Percentiles rank a stretch among this genome's conserved stretches.
Evolutionary conservation across 2,329 filamentous ascomycete genomes (phyloP).

Genomic region (Botrytis deweyae): DNA sequence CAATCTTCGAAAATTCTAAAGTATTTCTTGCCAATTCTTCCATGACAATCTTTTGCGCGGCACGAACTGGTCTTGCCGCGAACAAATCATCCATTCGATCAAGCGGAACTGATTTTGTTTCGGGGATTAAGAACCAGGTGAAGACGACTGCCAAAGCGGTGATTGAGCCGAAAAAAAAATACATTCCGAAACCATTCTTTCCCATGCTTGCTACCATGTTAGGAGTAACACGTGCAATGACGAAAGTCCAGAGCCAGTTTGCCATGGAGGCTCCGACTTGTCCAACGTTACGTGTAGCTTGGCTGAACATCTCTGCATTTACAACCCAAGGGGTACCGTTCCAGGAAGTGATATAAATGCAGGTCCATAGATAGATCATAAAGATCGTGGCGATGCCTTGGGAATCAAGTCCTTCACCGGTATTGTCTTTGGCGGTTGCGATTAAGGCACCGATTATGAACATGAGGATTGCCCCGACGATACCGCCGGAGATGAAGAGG

Average conservation of each 20-base stretch:
- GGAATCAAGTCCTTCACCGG: not conserved
- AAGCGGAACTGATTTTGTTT: constrained; percentile 64
- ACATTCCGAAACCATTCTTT: constrained; percentile 28
- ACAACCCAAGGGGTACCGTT: constrained; percentile 36
- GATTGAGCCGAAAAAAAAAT: constrained; percentile 54
- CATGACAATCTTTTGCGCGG: constrained; percentile 34
- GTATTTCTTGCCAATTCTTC: constrained; percentile 29
- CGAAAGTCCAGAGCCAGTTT: constrained; percentile 32
- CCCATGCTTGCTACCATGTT: constrained; percentile 26
- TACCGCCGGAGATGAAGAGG: constrained; percentile 36
- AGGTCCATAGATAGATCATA: constrained; percentile 20
- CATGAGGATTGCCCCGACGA: constrained; percentile 31
- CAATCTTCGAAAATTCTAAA: constrained; percentile 30
- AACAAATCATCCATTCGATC: constrained; percentile 66
- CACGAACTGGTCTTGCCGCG: constrained; percentile 35
- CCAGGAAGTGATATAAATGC: constrained; percentile 33
- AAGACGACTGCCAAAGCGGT: constrained; percentile 53
- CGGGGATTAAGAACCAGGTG: constrained; percentile 61
- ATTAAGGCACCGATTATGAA: constrained; percentile 24
- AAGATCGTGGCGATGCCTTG: constrained; percentile 1
- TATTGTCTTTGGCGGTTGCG: not conserved
- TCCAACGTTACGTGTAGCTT: constrained; percentile 30
- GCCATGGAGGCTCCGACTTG: constrained; percentile 28
- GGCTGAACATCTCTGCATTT: constrained; percentile 33
- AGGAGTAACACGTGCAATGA: constrained; percentile 28